These are phyloP conservation scores for Lachnellula suecica DNA, from an alignment of 2,329 filamentous ascomycete species.

Conservation along the genomic window DNA sequence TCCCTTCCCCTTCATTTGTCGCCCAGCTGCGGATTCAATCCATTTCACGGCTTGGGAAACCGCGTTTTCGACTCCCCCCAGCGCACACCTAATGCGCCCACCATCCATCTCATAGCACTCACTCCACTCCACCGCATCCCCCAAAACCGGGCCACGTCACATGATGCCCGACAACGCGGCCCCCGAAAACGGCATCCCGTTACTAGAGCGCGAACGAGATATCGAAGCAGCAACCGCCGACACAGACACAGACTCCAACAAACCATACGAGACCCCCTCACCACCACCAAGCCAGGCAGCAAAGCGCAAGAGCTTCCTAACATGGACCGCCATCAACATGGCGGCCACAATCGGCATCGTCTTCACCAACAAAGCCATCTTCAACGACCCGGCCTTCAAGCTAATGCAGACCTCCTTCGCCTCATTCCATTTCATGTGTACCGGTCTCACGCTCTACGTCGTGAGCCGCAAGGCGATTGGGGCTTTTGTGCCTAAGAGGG, in stretches of 20 bases:
- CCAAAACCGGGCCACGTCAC: constrained; percentile 7
- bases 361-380: constrained; percentile 30
- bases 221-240: constrained; percentile 19
- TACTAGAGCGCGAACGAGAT: constrained; percentile 19
- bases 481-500: constrained; percentile 26
- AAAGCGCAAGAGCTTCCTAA: constrained; percentile 4
- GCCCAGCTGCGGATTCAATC: too few species aligned
- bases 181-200: constrained; percentile 20
- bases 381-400: constrained; percentile 27
- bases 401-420: constrained; percentile 29
- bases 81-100: too few species aligned
- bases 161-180: constrained; percentile 13
- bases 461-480: constrained; percentile 22
- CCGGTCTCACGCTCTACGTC: constrained; percentile 25
- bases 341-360: constrained; percentile 27
- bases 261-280: constrained; percentile 5
- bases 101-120: too few species aligned
- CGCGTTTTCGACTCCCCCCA: too few species aligned
- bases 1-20: too few species aligned
- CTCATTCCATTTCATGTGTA: constrained; percentile 28
- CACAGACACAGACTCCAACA: constrained; percentile 12
- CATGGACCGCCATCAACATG: constrained; percentile 24
- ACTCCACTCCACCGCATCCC: too few species aligned
- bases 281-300: constrained; percentile 1
- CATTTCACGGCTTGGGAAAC: too few species aligned